These are phyloP conservation scores for Globisporangium rhizosaccharum DNA, from an alignment of 352 stramenopile genomes.

Conservation along the genomic window DNA sequence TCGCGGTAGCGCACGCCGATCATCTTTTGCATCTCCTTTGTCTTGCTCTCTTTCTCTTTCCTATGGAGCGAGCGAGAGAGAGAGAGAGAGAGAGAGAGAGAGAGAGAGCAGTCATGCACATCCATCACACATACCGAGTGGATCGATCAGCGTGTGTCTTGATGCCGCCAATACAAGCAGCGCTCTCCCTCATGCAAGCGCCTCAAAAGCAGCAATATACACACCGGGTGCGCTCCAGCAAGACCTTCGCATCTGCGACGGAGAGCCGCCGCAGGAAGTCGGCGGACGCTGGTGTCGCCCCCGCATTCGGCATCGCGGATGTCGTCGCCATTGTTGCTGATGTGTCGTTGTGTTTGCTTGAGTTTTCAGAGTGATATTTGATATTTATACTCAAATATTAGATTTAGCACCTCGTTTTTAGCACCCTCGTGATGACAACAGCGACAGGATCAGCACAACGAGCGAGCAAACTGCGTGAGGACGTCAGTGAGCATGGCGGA, in stretches of 20 bases:
- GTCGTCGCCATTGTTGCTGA: constrained; percentile 1
- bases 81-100: neutral
- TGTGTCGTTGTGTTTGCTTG: neutral
- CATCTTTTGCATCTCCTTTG: constrained; percentile 91
- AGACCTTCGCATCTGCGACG: constrained; percentile 76
- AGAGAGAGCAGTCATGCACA: neutral
- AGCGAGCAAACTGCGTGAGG: neutral
- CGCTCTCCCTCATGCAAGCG: too few species aligned
- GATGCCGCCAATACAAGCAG: too few species aligned
- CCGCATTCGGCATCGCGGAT: neutral
- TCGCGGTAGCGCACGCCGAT: constrained; percentile 90
- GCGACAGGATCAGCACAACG: neutral
- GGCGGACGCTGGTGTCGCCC: constrained; percentile 9
- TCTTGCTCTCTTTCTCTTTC: constrained; percentile 84
- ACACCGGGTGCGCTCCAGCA: constrained; percentile 73
- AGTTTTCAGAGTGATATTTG: neutral
- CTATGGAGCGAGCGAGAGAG: constrained; percentile 19
- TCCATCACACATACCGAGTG: neutral
- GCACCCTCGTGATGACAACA: neutral
- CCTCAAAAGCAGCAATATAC: constrained; percentile 6
- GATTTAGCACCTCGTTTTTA: neutral
- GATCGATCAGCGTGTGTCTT: too few species aligned
- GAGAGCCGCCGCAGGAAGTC: constrained; percentile 78
- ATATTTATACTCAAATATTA: too few species aligned
- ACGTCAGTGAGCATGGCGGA: constrained; percentile 6